phyloP scores from a whole-genome alignment of 1,139 yeast genomes.

The Yarrowia galli region DNA sequence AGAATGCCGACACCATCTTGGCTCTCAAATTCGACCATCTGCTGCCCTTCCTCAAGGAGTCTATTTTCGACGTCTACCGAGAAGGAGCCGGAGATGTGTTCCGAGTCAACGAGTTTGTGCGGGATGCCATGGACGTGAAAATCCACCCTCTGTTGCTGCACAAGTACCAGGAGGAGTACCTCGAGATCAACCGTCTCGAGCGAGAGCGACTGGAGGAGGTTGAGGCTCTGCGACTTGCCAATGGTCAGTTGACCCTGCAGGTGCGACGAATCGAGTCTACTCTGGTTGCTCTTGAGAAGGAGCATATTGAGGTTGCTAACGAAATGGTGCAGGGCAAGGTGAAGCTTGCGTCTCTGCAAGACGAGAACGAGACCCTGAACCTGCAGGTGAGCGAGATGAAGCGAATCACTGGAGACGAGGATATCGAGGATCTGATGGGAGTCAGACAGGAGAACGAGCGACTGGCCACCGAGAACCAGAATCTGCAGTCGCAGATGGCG shows the following conservation, averaged over 20 bases:
- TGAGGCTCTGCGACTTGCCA: conserved; percentile 66
- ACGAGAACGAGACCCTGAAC: conserved; percentile 66
- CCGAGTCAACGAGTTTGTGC: conserved; percentile 74
- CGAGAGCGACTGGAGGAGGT: conserved; percentile 73
- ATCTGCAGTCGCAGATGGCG: conserved; percentile 12
- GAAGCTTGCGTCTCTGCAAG: conserved; percentile 68
- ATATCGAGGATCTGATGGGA: conserved; percentile 15
- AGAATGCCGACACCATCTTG: conserved; percentile 67
- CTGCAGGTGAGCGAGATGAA: conserved; percentile 62
- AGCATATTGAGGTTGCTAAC: conserved; percentile 79
- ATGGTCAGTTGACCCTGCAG: conserved; percentile 75
- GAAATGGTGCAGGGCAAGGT: conserved; percentile 72
- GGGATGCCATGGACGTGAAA: conserved; percentile 75
- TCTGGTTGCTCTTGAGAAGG: conserved; percentile 72
- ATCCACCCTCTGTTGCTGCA: conserved; percentile 74
- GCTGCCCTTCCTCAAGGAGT: conserved; percentile 77
- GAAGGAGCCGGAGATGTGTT: conserved; percentile 54
- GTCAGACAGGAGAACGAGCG: conserved; percentile 25
- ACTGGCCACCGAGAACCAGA: conserved; percentile 20
- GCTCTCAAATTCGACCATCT: conserved; percentile 75
- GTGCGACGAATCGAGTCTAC: conserved; percentile 77
- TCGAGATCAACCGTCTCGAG: conserved; percentile 73
- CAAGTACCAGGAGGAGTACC: conserved; percentile 75
- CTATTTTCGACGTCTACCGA: conserved; percentile 73
- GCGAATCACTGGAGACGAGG: conserved; percentile 44